These are phyloP conservation scores for Primulina huaijiensis DNA, from an alignment of 257 asterid genomes.

Conservation along the genomic window DNA sequence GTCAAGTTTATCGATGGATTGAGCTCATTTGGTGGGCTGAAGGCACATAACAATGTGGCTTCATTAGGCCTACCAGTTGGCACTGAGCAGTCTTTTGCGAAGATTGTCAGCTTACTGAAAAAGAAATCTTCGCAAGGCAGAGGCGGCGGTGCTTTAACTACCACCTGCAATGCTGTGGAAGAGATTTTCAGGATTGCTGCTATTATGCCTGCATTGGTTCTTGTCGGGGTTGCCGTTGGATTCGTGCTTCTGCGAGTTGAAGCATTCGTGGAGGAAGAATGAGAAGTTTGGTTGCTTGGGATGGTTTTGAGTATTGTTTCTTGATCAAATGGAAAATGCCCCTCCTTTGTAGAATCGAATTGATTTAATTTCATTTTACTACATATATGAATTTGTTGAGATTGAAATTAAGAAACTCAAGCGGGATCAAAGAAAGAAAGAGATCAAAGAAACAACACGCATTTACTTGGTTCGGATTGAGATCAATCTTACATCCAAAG, in stretches of 20 bases:
- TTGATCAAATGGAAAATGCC: conserved; percentile 23
- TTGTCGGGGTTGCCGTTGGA: conserved; percentile 86
- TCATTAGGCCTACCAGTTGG: conserved; percentile 59
- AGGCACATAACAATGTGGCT: conserved; percentile 62
- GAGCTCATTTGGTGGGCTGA: conserved; percentile 79
- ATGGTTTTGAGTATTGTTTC: conserved; percentile 24
- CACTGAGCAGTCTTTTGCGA: conserved; percentile 67
- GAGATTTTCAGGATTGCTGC: conserved; percentile 86
- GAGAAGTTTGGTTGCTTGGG: conserved; percentile 25
- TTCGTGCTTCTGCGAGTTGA: conserved; percentile 85
- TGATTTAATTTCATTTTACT: conserved; percentile 36
- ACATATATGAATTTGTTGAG: too few species aligned
- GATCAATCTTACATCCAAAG: too few species aligned
- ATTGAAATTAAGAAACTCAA: too few species aligned
- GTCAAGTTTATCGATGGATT: conserved; percentile 61
- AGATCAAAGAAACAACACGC: too few species aligned
- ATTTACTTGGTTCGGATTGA: too few species aligned
- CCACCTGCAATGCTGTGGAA: conserved; percentile 54
- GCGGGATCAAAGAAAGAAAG: too few species aligned
- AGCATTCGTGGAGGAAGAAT: conserved; percentile 67
- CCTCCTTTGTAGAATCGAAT: conserved; percentile 34
- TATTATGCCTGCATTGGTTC: conserved; percentile 53
- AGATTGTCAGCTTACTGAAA: conserved; percentile 53
- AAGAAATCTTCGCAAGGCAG: conserved; percentile 25
- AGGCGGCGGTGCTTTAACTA: conserved; percentile 47